Evolutionary conservation across 192 early-diverging fungal genomes (phyloP), one percentile per base, ranked within the genome.

Genomic region (Podila horticola): DNA sequence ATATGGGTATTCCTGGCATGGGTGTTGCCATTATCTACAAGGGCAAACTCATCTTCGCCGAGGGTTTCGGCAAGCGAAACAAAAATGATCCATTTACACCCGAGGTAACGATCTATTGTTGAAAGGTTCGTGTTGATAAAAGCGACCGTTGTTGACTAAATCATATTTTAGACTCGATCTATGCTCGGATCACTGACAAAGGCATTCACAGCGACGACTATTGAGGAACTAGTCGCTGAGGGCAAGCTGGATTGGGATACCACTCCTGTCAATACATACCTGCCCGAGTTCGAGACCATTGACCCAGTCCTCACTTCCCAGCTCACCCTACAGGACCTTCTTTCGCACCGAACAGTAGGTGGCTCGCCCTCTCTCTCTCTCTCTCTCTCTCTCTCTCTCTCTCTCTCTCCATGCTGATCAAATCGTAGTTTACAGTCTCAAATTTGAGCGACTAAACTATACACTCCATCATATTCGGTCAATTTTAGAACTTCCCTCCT

Each of bases 291-390:
- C 24, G 29, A 69, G 62, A 30, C 57, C 15, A 31, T 34, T 11
- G 73, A 74, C 34, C 74, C 67, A 2, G 7, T 58, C 5, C 22
- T 69, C 26, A 75, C 61, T 8, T 64, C 67, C 62, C 30, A 75
- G 22, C 17, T 75, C 38, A 75, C 74, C 26, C 45, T 75, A 20
- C 26, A 33, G 2, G 74, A 75, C 48, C 49, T 52, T 58, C 57
- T 75, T 17, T 75, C 74, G 8, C 74, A 75, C 58, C 74, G 74
- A n/a, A 48, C 74, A 3, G 74, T 75, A 69, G 33, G 74, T 24
- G 22, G 17, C 36, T 50, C 4, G 5, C 38, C 7, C 1, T n/a
- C n/a, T n/a, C n/a, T n/a, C n/a, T n/a, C n/a, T n/a, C n/a, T n/a
- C n/a, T n/a, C n/a, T n/a, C n/a, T n/a, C n/a, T n/a, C n/a, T n/a